These are phyloP conservation scores for Tulasnella sp. DNA, from an alignment of 768 basidiomycete genomes.

Conservation along the genomic window DNA sequence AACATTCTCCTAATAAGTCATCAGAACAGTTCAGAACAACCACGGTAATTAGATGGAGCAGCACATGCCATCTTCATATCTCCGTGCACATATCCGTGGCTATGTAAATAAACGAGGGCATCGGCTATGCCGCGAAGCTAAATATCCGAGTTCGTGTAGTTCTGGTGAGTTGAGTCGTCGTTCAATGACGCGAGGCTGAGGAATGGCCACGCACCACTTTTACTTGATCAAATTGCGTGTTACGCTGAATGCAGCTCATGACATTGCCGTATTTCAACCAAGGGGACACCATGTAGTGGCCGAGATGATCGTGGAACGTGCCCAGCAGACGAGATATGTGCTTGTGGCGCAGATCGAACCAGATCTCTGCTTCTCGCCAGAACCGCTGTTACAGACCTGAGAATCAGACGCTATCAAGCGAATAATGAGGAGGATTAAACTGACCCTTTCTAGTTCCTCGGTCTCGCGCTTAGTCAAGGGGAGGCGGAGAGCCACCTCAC, in stretches of 20 bases:
- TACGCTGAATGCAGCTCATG: neutral
- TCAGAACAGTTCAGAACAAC: no score
- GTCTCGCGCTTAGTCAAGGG: neutral
- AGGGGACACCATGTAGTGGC: neutral
- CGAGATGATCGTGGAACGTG: neutral
- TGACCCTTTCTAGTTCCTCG: neutral
- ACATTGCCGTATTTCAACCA: conserved; percentile 5
- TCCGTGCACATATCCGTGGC: neutral
- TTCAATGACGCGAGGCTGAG: no score
- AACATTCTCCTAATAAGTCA: conserved; percentile 12
- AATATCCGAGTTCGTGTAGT: no score
- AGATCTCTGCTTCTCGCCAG: conserved; percentile 1
- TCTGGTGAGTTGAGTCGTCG: no score
- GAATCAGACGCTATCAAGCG: neutral
- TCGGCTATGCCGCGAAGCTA: conserved; percentile 1
- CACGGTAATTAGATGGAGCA: no score
- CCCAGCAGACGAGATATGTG: neutral
- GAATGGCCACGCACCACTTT: conserved; percentile 3
- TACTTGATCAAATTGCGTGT: neutral
- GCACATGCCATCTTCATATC: conserved; percentile 7
- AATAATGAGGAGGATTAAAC: neutral
- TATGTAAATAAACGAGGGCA: neutral
- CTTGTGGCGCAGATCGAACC: neutral
- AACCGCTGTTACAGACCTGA: conserved; percentile 2
- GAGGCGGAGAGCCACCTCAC: neutral